Evolutionary conservation across 2,329 filamentous ascomycete genomes (phyloP).

Genomic region (Blastomyces percursus): DNA sequence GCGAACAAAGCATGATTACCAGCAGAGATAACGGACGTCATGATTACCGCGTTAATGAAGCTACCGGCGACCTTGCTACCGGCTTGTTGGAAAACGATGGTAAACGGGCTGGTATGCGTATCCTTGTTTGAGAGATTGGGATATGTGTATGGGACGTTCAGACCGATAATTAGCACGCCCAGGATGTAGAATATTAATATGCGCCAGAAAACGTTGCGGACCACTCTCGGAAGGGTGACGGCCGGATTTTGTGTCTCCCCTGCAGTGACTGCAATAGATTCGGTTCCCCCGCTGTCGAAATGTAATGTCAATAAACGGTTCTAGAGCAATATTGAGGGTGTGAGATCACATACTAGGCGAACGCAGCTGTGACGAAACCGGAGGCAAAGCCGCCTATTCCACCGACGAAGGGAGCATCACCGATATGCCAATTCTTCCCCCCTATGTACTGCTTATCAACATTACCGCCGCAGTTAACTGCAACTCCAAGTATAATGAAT

Average conservation of each 20-base stretch:
- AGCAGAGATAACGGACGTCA: slow-evolving; percentile 49
- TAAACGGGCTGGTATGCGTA: slow-evolving; percentile 44
- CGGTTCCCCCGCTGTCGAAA: slow-evolving; percentile 43
- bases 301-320: slow-evolving; percentile 11
- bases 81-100: slow-evolving; percentile 50
- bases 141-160: slow-evolving; percentile 49
- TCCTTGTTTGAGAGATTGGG: slow-evolving; percentile 34
- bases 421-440: slow-evolving; percentile 46
- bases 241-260: slow-evolving; percentile 55
- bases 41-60: slow-evolving; percentile 52
- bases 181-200: slow-evolving; percentile 47
- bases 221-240: slow-evolving; percentile 50
- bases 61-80: slow-evolving; percentile 46
- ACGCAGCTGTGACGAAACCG: slow-evolving; percentile 52
- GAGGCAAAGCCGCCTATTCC: slow-evolving; percentile 57
- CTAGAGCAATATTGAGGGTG: background rate
- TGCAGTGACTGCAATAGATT: slow-evolving; percentile 55
- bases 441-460: slow-evolving; percentile 46
- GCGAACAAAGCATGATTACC: slow-evolving; percentile 51
- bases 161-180: slow-evolving; percentile 45
- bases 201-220: slow-evolving; percentile 56
- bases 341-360: slow-evolving; percentile 39
- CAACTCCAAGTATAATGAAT: slow-evolving; percentile 54
- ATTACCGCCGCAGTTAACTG: slow-evolving; percentile 49
- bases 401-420: slow-evolving; percentile 52